Conservation (phyloP, 164 flowering plant genomes). For the Magnolia officinalis region DNA sequence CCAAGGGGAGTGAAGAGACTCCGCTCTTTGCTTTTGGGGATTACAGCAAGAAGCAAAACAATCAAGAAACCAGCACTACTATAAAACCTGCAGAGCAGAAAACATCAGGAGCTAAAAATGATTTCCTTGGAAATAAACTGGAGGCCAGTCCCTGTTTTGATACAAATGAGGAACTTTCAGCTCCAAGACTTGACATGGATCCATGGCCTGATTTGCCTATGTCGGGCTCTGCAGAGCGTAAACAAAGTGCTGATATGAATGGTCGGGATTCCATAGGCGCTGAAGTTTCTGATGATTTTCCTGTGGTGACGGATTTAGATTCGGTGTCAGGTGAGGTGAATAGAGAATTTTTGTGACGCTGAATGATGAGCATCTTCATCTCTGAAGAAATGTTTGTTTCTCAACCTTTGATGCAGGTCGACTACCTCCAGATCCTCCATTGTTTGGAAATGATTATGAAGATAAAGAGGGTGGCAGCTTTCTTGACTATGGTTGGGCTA, state of each 20-base stretch:
- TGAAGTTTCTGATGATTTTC: constrained; percentile 22
- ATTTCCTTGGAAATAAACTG: constrained; percentile 15
- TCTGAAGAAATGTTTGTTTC: neutral
- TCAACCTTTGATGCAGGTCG: constrained; percentile 37
- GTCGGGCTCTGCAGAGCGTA: constrained; percentile 8
- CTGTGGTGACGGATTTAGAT: constrained; percentile 27
- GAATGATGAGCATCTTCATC: neutral
- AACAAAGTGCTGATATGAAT: constrained; percentile 15
- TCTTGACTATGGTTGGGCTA: constrained; percentile 68
- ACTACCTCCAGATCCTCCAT: constrained; percentile 41
- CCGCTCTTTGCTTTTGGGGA: constrained; percentile 20
- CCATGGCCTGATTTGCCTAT: constrained; percentile 36
- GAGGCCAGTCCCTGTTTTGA: neutral
- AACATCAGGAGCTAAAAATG: constrained; percentile 19
- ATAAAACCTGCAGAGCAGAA: constrained; percentile 18
- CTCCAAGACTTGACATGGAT: constrained; percentile 43
- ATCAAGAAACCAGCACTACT: constrained; percentile 24
- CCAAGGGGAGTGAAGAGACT: constrained; percentile 20
- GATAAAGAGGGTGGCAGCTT: constrained; percentile 50
- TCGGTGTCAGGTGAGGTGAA: constrained; percentile 18
- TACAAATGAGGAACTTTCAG: constrained; percentile 23
- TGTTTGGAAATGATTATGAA: constrained; percentile 41
- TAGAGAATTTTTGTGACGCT: neutral
- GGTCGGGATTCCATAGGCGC: constrained; percentile 31
- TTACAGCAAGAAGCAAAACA: constrained; percentile 39